Evolutionary conservation across 225 moss, liverwort and hornwort genomes (phyloP).

Genomic region (Asterella californica): DNA sequence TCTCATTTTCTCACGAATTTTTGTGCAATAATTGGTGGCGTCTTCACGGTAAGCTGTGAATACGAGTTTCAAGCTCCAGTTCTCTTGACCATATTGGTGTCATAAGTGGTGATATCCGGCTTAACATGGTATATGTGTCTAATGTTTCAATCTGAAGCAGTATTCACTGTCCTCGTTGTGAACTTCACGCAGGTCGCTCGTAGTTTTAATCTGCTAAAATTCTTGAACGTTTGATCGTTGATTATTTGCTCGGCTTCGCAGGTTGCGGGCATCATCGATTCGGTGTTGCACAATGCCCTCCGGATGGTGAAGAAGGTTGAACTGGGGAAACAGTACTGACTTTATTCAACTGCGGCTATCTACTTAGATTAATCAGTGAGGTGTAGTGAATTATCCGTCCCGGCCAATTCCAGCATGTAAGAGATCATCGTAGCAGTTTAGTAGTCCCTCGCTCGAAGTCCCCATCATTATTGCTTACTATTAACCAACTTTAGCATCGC

Average conservation of each 20-base stretch:
- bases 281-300: constrained; percentile 70
- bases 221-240: neutral
- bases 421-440: too few species aligned
- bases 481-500: too few species aligned
- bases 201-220: neutral
- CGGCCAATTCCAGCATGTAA: too few species aligned
- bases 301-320: constrained; percentile 77
- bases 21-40: constrained; percentile 81
- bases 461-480: too few species aligned
- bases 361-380: too few species aligned
- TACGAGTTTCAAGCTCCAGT: neutral
- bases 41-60: constrained; percentile 55
- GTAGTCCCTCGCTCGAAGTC: too few species aligned
- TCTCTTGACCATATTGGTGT: neutral
- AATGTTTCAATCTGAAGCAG: neutral
- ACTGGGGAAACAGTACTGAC: constrained; percentile 75
- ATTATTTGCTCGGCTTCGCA: constrained; percentile 19
- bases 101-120: neutral
- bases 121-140: neutral
- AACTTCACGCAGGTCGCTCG: neutral
- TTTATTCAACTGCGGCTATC: neutral
- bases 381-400: too few species aligned
- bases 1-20: constrained; percentile 70
- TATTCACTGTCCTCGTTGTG: neutral
- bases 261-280: constrained; percentile 76